Base-by-base conservation (phyloP, 805 yeast species). In the Lachancea quebecensis region DNA sequence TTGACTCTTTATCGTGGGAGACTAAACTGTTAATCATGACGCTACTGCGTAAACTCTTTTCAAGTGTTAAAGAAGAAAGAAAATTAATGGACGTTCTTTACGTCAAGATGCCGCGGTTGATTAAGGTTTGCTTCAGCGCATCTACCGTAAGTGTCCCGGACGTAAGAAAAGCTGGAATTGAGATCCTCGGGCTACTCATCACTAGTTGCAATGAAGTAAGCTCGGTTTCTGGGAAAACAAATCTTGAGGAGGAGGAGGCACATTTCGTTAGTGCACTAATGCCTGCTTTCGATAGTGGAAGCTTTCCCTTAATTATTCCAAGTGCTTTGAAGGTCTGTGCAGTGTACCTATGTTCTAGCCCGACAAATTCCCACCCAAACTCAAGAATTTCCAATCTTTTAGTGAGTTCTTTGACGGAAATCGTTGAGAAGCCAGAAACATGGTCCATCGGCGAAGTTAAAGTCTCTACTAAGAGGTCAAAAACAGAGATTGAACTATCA, bases 201-300 rank as follows among this genome's bases (percentile, higher is more conserved):
- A 72, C 69, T 8, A 66, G 75, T 1, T 84, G 78, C 62, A 72
- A 73, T 21, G 64, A 79, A 40, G 96, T 85, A 58, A 88, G 91
- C 0, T 74, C 85, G 27, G 82, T 81, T 54, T 82, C 86, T 0
- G 79, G 81, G 2, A 75, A 76, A 12, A 76, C 91, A 0, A 71
- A 89, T 9, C 67, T 91, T 36, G 95, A 86, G 52, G 97, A 90
- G 64, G 95, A 85, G 57, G 96, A 93, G 56, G 98, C 98, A 0
- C 96, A 88, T 55, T 86, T 93, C 9, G 82, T 86, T 9, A 82
- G 95, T 47, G 95, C 98, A 0, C 71, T 91, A 45, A 76, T 88
- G 40, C 96, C 97, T 0, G 87, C 95, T 10, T 91, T 93, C 65
- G 75, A 74, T 30, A 69, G 74, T 2, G 90, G 81, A 15, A 81